A percentile compares a stretch with the other conserved stretches of the same genome.
Conservation (phyloP, 805 yeast genomes). For the Wickerhamomyces queroliae region DNA sequence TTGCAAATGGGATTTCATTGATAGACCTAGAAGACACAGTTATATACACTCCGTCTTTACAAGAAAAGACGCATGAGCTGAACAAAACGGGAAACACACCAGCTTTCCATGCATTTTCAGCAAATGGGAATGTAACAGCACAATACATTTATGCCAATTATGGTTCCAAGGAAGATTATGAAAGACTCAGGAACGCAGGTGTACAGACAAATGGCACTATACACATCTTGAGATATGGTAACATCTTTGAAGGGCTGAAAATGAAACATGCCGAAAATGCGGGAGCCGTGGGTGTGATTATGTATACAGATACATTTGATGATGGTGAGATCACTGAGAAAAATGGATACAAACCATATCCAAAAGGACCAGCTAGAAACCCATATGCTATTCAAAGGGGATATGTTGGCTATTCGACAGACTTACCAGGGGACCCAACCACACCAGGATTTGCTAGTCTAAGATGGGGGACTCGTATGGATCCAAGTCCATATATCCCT, state of each 20-base stretch:
- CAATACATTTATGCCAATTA: conserved; percentile 55
- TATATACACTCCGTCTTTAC: conserved; percentile 40
- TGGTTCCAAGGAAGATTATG: conserved; percentile 53
- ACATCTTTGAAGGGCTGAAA: conserved; percentile 47
- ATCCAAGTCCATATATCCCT: conserved; percentile 40
- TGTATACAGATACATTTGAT: conserved; percentile 51
- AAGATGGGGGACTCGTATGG: conserved; percentile 29
- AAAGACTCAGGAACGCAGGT: conserved; percentile 28
- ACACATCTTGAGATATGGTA: conserved; percentile 50
- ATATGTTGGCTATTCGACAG: conserved; percentile 50
- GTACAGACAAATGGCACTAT: conserved; percentile 49
- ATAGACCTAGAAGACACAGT: conserved; percentile 29
- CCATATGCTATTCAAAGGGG: conserved; percentile 57
- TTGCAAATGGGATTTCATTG: conserved; percentile 36
- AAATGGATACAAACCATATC: conserved; percentile 53
- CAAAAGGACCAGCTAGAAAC: conserved; percentile 62
- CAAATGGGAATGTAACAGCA: conserved; percentile 54
- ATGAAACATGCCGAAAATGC: conserved; percentile 53
- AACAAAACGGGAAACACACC: conserved; percentile 47
- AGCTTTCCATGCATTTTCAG: conserved; percentile 60
- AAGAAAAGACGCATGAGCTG: conserved; percentile 37
- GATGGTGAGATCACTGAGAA: conserved; percentile 49
- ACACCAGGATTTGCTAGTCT: conserved; percentile 68
- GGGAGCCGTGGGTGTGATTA: conserved; percentile 56
- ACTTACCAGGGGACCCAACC: conserved; percentile 72